phyloP scores from a whole-genome alignment of 176 grass and related monocot genomes.

The Juncus effusus region DNA sequence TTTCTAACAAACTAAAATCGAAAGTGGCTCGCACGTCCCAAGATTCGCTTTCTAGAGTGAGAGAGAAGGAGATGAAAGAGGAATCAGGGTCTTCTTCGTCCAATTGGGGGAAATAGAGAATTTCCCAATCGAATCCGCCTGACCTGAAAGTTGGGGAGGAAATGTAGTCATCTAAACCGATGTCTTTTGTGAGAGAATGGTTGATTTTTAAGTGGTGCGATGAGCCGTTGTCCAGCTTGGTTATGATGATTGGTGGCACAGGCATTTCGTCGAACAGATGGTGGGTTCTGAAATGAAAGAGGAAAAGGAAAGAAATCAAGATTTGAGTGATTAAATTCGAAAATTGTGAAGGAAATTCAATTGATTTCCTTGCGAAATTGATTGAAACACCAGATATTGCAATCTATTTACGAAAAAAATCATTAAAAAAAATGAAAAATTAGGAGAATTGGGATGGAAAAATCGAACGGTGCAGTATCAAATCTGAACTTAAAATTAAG shows the following conservation, averaged over 20 bases:
- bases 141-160: slow-evolving; percentile 15
- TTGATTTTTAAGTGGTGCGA: slow-evolving; percentile 21
- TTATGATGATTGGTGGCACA: not conserved
- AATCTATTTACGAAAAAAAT: too few relatives aligned
- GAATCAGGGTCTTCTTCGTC: not conserved
- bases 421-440: too few relatives aligned
- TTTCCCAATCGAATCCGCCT: slow-evolving; percentile 27
- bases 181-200: slow-evolving; percentile 10
- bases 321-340: too few relatives aligned
- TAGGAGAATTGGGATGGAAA: too few relatives aligned
- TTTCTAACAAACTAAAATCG: slow-evolving; percentile 10
- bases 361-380: too few relatives aligned
- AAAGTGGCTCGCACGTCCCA: slow-evolving; percentile 6
- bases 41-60: not conserved
- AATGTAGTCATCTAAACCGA: not conserved
- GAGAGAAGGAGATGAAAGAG: slow-evolving; percentile 1
- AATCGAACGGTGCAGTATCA: too few relatives aligned
- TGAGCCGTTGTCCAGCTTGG: not conserved
- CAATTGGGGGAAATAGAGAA: not conserved
- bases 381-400: too few relatives aligned
- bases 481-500: too few relatives aligned
- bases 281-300: too few relatives aligned
- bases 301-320: too few relatives aligned
- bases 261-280: not conserved
- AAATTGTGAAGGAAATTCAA: too few relatives aligned